Conservation (phyloP, 352 stramenopile genomes). For the Phytophthora aleatoria region DNA sequence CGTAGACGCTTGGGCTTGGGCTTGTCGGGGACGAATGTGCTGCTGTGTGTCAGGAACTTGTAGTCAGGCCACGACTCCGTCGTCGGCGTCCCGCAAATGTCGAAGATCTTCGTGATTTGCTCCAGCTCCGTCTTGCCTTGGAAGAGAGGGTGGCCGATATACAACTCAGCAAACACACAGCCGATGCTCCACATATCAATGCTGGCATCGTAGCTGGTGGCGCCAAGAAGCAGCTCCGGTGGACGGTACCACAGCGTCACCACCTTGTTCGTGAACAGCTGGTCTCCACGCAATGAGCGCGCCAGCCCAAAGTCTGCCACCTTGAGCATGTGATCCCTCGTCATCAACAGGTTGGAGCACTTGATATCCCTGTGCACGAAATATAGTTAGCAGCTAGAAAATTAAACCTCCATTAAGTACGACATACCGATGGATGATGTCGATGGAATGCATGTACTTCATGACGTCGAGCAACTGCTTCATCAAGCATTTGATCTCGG, state of each 20-base stretch:
- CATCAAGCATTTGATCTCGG: conserved; percentile 90
- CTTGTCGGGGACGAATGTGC: conserved; percentile 86
- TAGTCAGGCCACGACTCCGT: conserved; percentile 86
- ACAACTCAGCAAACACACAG: conserved; percentile 87
- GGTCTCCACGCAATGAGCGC: conserved; percentile 83
- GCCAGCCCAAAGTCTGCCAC: conserved; percentile 87
- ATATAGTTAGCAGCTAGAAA: background rate
- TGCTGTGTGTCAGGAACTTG: conserved; percentile 82
- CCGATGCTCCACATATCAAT: conserved; percentile 97
- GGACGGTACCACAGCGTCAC: conserved; percentile 96
- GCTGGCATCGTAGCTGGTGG: conserved; percentile 92
- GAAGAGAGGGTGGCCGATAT: conserved; percentile 87
- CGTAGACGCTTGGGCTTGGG: conserved; percentile 63
- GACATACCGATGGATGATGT: conserved; percentile 86
- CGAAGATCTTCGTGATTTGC: conserved; percentile 90
- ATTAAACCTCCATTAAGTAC: background rate
- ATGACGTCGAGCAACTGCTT: conserved; percentile 87
- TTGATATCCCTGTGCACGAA: conserved; percentile 84
- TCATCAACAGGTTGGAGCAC: conserved; percentile 91
- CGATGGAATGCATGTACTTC: conserved; percentile 87
- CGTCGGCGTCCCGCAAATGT: conserved; percentile 86
- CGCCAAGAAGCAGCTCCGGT: conserved; percentile 93
- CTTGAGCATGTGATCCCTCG: conserved; percentile 79
- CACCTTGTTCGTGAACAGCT: conserved; percentile 95
- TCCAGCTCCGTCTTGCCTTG: conserved; percentile 89